These are phyloP conservation scores for Penicillium roqueforti DNA, from an alignment of 495 filamentous ascomycete species.

Conservation along the genomic window DNA sequence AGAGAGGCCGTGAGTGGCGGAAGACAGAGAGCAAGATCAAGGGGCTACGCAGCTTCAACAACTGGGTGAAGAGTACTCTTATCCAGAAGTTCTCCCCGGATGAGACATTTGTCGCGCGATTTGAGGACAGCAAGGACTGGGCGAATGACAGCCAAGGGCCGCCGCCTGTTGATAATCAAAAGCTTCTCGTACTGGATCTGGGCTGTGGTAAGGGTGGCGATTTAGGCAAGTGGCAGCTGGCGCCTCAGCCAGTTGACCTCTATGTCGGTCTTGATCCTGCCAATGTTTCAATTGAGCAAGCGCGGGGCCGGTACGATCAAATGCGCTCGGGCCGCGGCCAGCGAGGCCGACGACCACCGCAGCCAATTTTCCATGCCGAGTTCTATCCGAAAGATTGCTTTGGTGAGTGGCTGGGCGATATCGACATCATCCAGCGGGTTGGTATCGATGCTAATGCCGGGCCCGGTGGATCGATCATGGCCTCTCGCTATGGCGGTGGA, in stretches of 20 bases:
- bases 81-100: constrained; percentile 94
- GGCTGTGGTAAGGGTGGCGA: constrained; percentile 98
- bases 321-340: constrained; percentile 62
- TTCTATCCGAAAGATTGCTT: constrained; percentile 91
- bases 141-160: constrained; percentile 50
- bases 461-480: constrained; percentile 52
- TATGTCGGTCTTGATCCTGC: constrained; percentile 94
- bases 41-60: constrained; percentile 90
- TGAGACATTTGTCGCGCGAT: constrained; percentile 57
- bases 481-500: constrained; percentile 57
- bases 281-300: constrained; percentile 85
- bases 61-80: constrained; percentile 95
- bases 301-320: constrained; percentile 70
- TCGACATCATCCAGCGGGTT: constrained; percentile 73
- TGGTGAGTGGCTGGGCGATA: constrained; percentile 68
- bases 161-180: constrained; percentile 40
- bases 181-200: constrained; percentile 80
- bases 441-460: constrained; percentile 71
- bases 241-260: constrained; percentile 76
- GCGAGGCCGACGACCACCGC: constrained; percentile 53
- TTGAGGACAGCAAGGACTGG: constrained; percentile 40
- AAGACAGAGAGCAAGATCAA: constrained; percentile 91
- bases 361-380: constrained; percentile 69
- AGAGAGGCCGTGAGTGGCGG: constrained; percentile 87
- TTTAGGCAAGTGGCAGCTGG: constrained; percentile 88